phyloP scores from a whole-genome alignment of 176 grass and related monocot species.

The Juncus effusus region DNA sequence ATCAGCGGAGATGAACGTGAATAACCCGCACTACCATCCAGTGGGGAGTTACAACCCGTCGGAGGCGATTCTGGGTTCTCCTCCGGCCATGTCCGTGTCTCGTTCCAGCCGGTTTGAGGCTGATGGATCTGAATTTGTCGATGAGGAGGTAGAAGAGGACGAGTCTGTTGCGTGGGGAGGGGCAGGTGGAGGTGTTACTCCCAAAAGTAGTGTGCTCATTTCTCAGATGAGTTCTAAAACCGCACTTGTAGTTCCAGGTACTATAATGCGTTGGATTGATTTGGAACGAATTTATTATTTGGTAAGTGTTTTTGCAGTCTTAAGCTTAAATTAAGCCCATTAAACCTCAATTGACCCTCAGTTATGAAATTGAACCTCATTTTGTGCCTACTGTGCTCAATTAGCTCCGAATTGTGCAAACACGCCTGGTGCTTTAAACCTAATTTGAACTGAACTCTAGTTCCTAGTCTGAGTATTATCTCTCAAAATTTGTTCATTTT shows the following conservation, averaged over 20 bases:
- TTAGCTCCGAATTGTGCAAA: no score
- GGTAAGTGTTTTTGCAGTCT: no score
- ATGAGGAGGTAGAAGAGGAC: constrained; percentile 7
- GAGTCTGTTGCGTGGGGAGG: constrained; percentile 33
- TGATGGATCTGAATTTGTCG: constrained; percentile 27
- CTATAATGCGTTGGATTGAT: neutral
- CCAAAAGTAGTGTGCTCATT: constrained; percentile 17
- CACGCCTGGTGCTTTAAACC: no score
- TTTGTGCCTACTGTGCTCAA: no score
- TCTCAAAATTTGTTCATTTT: no score
- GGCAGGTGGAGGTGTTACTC: constrained; percentile 5
- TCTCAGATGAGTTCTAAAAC: constrained; percentile 22
- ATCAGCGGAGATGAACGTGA: constrained; percentile 17
- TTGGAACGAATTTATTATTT: no score
- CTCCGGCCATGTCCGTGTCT: constrained; percentile 31
- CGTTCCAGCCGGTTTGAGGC: constrained; percentile 32
- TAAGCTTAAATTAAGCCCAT: no score
- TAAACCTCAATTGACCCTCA: no score
- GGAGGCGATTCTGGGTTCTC: constrained; percentile 30
- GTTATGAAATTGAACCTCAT: no score
- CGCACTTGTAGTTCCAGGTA: constrained; percentile 34
- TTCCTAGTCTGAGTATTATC: no score
- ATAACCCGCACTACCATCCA: constrained; percentile 13
- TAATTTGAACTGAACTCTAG: no score
- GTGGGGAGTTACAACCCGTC: constrained; percentile 43